Evolutionary conservation across 257 asterid species (phyloP).

Genomic region (Gardenia jasminoides): DNA sequence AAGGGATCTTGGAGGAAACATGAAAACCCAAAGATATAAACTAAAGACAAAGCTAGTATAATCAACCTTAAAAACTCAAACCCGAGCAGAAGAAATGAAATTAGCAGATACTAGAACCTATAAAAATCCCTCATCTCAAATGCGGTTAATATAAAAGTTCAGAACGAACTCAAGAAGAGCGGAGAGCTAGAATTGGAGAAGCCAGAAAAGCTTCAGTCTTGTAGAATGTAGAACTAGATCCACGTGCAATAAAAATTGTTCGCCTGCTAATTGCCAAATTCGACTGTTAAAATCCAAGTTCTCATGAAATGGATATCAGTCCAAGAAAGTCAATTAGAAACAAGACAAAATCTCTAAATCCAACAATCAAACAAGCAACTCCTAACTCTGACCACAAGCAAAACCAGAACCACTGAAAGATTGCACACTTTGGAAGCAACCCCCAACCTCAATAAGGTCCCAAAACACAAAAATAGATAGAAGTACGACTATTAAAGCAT

Average conservation of each 20-base stretch:
- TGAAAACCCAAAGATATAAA: not conserved
- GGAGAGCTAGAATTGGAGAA: too few relatives aligned
- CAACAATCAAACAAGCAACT: constrained; percentile 7
- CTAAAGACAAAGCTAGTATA: not conserved
- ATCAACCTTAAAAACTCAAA: not conserved
- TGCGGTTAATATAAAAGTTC: not conserved
- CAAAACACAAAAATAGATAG: not conserved
- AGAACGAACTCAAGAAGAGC: not conserved
- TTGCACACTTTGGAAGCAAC: not conserved
- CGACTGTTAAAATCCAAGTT: not conserved
- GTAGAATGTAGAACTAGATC: not conserved
- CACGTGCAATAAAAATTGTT: not conserved
- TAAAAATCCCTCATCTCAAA: not conserved
- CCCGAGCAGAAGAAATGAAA: not conserved
- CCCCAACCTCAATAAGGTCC: not conserved
- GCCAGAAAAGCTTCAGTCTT: not conserved
- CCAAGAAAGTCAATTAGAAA: not conserved
- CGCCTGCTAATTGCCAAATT: not conserved
- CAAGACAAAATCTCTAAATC: not conserved
- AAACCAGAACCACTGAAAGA: not conserved
- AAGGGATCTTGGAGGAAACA: not conserved
- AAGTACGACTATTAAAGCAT: not conserved
- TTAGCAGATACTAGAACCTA: not conserved
- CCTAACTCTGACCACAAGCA: not conserved
- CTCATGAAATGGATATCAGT: too few relatives aligned